Evolutionary conservation across 352 stramenopile genomes (phyloP), one percentile per base, ranked within the genome.

Genomic region (Globisporangium cederbergense): DNA sequence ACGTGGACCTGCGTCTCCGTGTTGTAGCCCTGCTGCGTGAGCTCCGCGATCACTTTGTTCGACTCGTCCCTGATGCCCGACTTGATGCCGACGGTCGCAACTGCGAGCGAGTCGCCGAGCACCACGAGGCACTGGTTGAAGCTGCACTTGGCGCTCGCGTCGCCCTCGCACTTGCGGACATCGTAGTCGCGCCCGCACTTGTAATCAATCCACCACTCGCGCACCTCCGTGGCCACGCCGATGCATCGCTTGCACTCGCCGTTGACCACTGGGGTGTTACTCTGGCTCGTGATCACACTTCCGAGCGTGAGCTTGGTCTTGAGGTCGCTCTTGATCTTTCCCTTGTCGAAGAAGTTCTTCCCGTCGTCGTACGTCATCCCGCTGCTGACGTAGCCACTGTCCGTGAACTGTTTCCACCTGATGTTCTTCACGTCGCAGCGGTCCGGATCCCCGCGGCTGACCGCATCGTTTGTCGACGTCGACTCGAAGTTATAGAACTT

Each of bases 161-260:
- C 62, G 10, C 82, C 79, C 1, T 78, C 65, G n/a, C 79, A 89
- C 36, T 42, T 42, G 10, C 57, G 65, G 0, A 73, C 58, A 32
- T 87, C 78, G 45, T 82, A 89, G 55, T 86, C 69, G 34, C 71
- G 71, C 20, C 67, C 70, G 54, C 84, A 93, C 38, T 64, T 77
- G 65, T 89, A 93, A 59, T 88, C 72, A 16, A 71, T 74, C 78
- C 77, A 91, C 49, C 64, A 76, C 65, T 93, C 82, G 10, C 71
- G 66, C 18, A 93, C 38, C 28, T 66, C 36, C 0, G 74, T 81
- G n/a, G 62, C 52, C 59, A 86, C 73, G 54, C 75, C 65, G 38
- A 75, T 77, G 68, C 81, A 90, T 2, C 77, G 67, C 30, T 68
- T 79, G 71, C 81, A 90, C 36, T 74, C 62, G 2, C 67, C 64